These are phyloP conservation scores for Amborella trichopoda DNA, from an alignment of 164 flowering plant species.

Conservation along the genomic window DNA sequence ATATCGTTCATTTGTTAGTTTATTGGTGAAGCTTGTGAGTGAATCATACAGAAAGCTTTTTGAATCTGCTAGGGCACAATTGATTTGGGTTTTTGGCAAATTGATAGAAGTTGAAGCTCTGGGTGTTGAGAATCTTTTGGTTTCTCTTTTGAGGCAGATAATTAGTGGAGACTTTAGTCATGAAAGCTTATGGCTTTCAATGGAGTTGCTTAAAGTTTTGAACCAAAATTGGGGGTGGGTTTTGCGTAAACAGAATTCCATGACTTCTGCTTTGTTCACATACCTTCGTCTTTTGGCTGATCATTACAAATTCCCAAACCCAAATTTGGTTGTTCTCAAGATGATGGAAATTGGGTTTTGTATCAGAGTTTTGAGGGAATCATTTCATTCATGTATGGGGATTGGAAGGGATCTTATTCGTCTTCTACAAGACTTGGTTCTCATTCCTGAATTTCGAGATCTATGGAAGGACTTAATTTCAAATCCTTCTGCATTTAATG, in stretches of 20 bases:
- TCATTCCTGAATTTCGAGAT: constrained; percentile 54
- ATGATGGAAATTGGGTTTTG: constrained; percentile 63
- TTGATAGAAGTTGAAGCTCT: constrained; percentile 40
- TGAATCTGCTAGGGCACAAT: constrained; percentile 29
- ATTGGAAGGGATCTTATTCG: constrained; percentile 82
- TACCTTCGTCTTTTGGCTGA: constrained; percentile 60
- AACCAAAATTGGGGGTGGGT: constrained; percentile 41
- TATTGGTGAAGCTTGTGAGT: constrained; percentile 27
- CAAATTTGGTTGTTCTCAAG: constrained; percentile 30
- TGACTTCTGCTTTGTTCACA: constrained; percentile 41
- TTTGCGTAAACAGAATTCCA: constrained; percentile 31
- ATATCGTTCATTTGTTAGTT: constrained; percentile 32
- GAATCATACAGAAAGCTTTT: constrained; percentile 43
- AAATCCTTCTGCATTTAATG: constrained; percentile 33
- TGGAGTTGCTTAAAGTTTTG: constrained; percentile 38
- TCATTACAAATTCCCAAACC: constrained; percentile 36
- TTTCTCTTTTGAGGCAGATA: constrained; percentile 59
- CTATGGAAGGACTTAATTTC: constrained; percentile 60
- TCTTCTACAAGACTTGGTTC: constrained; percentile 53
- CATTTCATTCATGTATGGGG: constrained; percentile 46
- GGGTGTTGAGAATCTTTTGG: constrained; percentile 48
- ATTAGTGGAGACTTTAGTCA: constrained; percentile 66
- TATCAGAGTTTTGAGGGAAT: constrained; percentile 47
- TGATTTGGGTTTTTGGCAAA: constrained; percentile 40
- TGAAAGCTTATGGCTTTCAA: constrained; percentile 66